phyloP scores from a whole-genome alignment of 495 filamentous ascomycete species.

The Aspergillus nanangensis region DNA sequence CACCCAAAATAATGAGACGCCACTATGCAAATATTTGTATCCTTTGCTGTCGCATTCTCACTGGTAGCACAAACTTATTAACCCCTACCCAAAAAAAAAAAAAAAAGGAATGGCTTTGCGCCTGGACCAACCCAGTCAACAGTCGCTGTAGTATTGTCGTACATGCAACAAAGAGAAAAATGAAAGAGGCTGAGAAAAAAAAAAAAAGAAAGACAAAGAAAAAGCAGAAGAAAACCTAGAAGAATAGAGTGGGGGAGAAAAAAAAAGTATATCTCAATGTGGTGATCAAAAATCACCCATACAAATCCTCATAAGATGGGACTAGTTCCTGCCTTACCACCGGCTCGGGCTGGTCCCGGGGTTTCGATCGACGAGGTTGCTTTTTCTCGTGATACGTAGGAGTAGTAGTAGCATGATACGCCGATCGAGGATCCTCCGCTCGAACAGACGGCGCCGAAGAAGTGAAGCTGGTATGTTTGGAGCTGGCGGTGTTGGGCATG shows the following conservation, averaged over 20 bases:
- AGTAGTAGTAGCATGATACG: conserved; percentile 14
- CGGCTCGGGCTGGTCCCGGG: conserved; percentile 14
- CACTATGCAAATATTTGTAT: conserved; percentile 8
- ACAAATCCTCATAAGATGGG: conserved; percentile 43
- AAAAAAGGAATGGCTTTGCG: not conserved
- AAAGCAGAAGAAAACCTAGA: not conserved
- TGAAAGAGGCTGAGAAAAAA: not conserved
- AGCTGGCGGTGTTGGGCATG: conserved; percentile 26
- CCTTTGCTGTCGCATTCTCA: conserved; percentile 6
- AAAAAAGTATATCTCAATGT: not conserved
- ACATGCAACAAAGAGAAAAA: not conserved
- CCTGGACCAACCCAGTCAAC: not conserved
- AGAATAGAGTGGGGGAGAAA: not conserved
- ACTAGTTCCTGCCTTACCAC: conserved; percentile 28
- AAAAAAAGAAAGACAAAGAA: not conserved
- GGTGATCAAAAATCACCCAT: conserved; percentile 24
- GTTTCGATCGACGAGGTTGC: conserved; percentile 17
- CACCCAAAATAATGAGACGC: conserved; percentile 4
- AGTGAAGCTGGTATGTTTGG: conserved; percentile 35
- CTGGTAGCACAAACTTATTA: not conserved
- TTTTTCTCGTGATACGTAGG: conserved; percentile 25
- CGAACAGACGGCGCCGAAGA: conserved; percentile 30
- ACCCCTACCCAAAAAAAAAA: conserved; percentile 1
- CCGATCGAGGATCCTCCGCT: conserved; percentile 25
- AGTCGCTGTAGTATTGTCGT: not conserved